These are phyloP conservation scores for Saccharomycopsis guyanensis DNA, from an alignment of 805 yeast species.

Conservation along the genomic window DNA sequence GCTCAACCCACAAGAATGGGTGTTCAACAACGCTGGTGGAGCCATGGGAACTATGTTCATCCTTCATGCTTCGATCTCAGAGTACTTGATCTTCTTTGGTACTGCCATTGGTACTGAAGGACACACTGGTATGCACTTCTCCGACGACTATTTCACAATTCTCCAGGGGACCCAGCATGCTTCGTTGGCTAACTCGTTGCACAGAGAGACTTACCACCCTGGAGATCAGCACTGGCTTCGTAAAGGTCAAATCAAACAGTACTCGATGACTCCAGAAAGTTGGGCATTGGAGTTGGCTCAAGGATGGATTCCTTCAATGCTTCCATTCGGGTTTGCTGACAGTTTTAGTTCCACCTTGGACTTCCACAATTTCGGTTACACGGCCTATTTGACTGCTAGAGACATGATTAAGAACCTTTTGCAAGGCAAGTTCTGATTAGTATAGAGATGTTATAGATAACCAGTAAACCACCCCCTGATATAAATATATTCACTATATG, in stretches of 20 bases:
- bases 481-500: no score
- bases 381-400: slow-evolving; percentile 65
- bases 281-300: slow-evolving; percentile 95
- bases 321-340: slow-evolving; percentile 90
- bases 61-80: slow-evolving; percentile 88
- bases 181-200: slow-evolving; percentile 53
- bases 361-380: slow-evolving; percentile 54
- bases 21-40: slow-evolving; percentile 96
- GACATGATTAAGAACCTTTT: slow-evolving; percentile 68
- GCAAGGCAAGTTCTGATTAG: slow-evolving; percentile 55
- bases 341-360: slow-evolving; percentile 77
- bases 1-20: slow-evolving; percentile 77
- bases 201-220: slow-evolving; percentile 68
- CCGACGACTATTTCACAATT: slow-evolving; percentile 96
- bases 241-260: slow-evolving; percentile 75
- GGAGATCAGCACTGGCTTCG: slow-evolving; percentile 80
- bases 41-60: slow-evolving; percentile 98
- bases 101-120: slow-evolving; percentile 94
- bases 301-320: slow-evolving; percentile 98
- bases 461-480: no score
- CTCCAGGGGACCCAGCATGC: slow-evolving; percentile 74
- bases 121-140: slow-evolving; percentile 90
- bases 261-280: slow-evolving; percentile 71
- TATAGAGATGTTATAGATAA: background rate
- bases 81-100: slow-evolving; percentile 89